Conservation (phyloP, 2,329 filamentous ascomycete species). For the Epichloe festucae region DNA sequence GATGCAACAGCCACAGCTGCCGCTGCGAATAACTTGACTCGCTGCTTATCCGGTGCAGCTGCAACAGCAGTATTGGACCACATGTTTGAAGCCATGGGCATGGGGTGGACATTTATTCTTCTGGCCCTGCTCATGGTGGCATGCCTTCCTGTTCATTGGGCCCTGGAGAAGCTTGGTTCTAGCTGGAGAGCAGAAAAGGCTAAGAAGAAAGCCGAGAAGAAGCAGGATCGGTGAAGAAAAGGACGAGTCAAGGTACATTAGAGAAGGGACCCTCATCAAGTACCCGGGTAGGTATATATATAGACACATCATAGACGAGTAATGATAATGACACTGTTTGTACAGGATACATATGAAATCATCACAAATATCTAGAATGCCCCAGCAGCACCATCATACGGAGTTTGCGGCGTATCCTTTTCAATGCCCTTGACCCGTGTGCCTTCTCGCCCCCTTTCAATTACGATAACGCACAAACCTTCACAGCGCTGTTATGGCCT, state of each 20-base stretch:
- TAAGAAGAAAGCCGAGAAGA: slow-evolving; percentile 13
- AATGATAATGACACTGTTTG: background rate
- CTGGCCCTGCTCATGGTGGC: slow-evolving; percentile 37
- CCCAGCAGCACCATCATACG: background rate
- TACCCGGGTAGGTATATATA: background rate
- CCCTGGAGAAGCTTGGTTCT: slow-evolving; percentile 36
- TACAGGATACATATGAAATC: background rate
- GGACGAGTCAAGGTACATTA: background rate
- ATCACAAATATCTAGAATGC: background rate
- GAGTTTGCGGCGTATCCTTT: background rate
- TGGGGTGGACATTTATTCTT: slow-evolving; percentile 51
- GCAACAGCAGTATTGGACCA: slow-evolving; percentile 46
- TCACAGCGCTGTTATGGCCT: slow-evolving; percentile 42
- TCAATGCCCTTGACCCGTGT: background rate
- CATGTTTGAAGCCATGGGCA: slow-evolving; percentile 43
- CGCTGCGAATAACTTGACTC: slow-evolving; percentile 49
- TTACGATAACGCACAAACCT: background rate
- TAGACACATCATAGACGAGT: background rate
- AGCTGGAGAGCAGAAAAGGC: slow-evolving; percentile 38
- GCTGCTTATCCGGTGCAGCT: slow-evolving; percentile 48
- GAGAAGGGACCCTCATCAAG: background rate
- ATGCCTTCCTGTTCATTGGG: slow-evolving; percentile 34
- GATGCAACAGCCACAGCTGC: slow-evolving; percentile 47
- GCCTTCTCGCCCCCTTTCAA: background rate
- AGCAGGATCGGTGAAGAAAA: background rate